Evolutionary conservation across 2,329 filamentous ascomycete genomes (phyloP).

Genomic region (Cyphellophora europaea): DNA sequence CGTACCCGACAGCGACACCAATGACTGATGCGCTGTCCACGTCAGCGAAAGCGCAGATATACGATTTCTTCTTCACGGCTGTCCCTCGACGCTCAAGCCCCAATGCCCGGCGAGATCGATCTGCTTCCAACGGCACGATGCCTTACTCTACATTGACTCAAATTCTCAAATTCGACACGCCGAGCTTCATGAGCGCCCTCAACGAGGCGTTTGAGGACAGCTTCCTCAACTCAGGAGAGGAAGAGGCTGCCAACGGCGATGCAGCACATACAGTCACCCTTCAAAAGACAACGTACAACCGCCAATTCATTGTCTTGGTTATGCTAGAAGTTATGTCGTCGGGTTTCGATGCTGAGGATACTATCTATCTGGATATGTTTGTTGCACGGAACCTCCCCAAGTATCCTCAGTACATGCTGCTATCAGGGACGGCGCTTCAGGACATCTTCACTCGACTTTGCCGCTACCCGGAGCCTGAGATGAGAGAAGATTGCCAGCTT

Average conservation of each 20-base stretch:
- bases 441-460: slow-evolving; percentile 75
- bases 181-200: slow-evolving; percentile 86
- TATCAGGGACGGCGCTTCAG: slow-evolving; percentile 77
- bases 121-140: slow-evolving; percentile 32
- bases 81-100: slow-evolving; percentile 30
- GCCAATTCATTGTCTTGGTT: slow-evolving; percentile 88
- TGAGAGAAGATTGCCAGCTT: slow-evolving; percentile 91
- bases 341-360: slow-evolving; percentile 67
- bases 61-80: slow-evolving; percentile 88
- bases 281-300: slow-evolving; percentile 36
- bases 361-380: slow-evolving; percentile 97
- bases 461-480: slow-evolving; percentile 66
- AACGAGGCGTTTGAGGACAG: slow-evolving; percentile 96
- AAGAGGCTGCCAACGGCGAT: slow-evolving; percentile 48
- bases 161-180: slow-evolving; percentile 78
- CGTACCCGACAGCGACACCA: slow-evolving; percentile 77
- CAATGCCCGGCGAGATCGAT: slow-evolving; percentile 22
- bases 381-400: slow-evolving; percentile 92
- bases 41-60: slow-evolving; percentile 77
- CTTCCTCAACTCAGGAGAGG: slow-evolving; percentile 58
- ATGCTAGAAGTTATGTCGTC: slow-evolving; percentile 82
- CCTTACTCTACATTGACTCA: slow-evolving; percentile 61
- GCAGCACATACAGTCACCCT: slow-evolving; percentile 55
- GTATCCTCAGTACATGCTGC: slow-evolving; percentile 87
- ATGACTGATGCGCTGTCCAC: slow-evolving; percentile 65